Conservation (phyloP, 2,329 filamentous ascomycete genomes). For the Metarhizium album region DNA sequence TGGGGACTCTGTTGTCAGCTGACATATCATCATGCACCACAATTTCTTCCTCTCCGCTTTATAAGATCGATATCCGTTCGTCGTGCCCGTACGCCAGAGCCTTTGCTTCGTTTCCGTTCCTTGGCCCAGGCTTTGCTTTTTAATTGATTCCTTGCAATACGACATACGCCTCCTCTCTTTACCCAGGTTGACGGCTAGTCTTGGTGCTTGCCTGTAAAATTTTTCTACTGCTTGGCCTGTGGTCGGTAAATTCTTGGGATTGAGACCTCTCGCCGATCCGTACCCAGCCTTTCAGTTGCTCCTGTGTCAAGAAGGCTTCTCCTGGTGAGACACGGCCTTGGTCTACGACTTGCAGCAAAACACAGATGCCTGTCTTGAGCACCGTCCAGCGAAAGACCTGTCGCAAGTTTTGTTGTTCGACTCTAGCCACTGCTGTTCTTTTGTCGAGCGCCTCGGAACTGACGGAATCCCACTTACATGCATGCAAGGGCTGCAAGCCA, state of each 20-base stretch:
- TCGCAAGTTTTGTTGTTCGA: not conserved
- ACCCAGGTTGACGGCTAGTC: not conserved
- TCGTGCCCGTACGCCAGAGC: not conserved
- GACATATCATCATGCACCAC: no score
- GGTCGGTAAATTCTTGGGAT: not conserved
- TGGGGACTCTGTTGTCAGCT: no score
- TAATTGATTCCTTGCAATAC: no score
- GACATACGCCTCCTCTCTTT: no score
- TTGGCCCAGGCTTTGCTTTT: not conserved
- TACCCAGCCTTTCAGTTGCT: constrained; percentile 1
- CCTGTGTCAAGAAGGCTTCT: not conserved
- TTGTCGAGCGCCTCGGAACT: not conserved
- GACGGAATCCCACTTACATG: not conserved
- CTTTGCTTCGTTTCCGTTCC: not conserved
- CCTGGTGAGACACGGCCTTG: constrained; percentile 1
- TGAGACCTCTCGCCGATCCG: not conserved
- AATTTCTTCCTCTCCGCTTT: not conserved
- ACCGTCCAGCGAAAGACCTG: not conserved
- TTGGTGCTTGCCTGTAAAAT: not conserved
- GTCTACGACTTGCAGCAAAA: not conserved
- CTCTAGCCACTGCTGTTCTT: constrained; percentile 1
- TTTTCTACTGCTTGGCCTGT: not conserved
- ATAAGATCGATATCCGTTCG: not conserved
- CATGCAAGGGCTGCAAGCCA: not conserved
- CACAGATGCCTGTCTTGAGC: constrained; percentile 1